A percentile compares a stretch with the other conserved stretches of the same genome.
phyloP scores from a whole-genome alignment of 805 yeast genomes.

The Candida chauliodis region DNA sequence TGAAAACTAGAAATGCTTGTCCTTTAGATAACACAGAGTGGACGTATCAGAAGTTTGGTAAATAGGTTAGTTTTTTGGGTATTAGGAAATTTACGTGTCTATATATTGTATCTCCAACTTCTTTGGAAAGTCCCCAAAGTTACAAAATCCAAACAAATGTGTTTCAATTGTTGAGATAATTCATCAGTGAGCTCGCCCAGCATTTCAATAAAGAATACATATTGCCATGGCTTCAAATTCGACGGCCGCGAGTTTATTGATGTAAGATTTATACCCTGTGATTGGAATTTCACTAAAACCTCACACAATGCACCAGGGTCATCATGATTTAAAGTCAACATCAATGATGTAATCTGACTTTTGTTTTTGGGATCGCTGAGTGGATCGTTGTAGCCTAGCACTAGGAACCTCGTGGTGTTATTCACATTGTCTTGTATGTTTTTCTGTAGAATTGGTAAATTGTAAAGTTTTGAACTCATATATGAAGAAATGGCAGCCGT shows the following conservation, averaged over 20 bases:
- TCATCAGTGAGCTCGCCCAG: conserved; percentile 40
- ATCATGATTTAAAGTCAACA: conserved; percentile 61
- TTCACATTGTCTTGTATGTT: conserved; percentile 69
- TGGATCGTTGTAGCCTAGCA: conserved; percentile 44
- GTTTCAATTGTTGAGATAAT: conserved; percentile 23
- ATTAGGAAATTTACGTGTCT: too few relatives aligned
- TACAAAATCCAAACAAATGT: conserved; percentile 46
- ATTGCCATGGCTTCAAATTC: conserved; percentile 65
- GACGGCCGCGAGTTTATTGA: conserved; percentile 80
- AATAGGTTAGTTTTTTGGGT: conserved; percentile 23
- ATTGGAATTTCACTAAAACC: conserved; percentile 56
- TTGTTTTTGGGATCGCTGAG: conserved; percentile 3
- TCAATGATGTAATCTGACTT: conserved; percentile 48
- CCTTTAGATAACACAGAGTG: conserved; percentile 94
- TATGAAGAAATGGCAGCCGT: conserved; percentile 72
- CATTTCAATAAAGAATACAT: conserved; percentile 76
- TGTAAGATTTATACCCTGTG: conserved; percentile 57
- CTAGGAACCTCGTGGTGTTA: conserved; percentile 84
- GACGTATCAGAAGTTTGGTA: conserved; percentile 69
- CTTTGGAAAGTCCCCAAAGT: conserved; percentile 60
- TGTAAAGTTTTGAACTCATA: conserved; percentile 60
- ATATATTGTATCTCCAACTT: conserved; percentile 31
- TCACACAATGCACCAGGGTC: conserved; percentile 73
- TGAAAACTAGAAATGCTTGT: conserved; percentile 91
- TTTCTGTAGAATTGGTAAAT: conserved; percentile 49